Base-by-base conservation (phyloP, 129 eudicot genomes). In the Flaveria robusta region DNA sequence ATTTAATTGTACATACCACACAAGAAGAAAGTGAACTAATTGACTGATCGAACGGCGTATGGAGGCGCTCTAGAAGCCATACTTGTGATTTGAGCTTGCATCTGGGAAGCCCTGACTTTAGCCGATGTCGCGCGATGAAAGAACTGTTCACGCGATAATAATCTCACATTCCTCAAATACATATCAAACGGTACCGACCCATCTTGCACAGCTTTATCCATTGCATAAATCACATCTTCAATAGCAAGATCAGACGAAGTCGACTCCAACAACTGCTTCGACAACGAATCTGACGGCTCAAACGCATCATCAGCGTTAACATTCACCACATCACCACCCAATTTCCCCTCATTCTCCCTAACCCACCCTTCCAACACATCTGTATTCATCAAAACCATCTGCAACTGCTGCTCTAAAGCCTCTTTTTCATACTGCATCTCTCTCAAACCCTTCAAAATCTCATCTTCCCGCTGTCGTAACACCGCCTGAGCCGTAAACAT, bases 311-410 rank as follows among this genome's bases (percentile, higher is more conserved):
- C 97, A 46, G 78, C 85, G 66, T 88, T 82, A 60, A 81, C 78
- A 55, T 66, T 71, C 70, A 73, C 81, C 43, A 24, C 29, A 63
- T 47, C 14, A 47, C 76, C 81, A 0, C 54, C 81, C 71, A 77
- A 72, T 77, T 87, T 87, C 26, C 87, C 93, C 60, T 87, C 92
- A 54, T 93, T 93, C 81, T 88, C 97, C 70, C 89, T 91, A 80
- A 94, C 80, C 97, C 98, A 94, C 4, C 86, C 91, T 67, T 94
- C 98, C 65, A 91, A 68, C 46, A 88, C 87, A 70, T 94, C 96
- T 0, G 86, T 65, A 63, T 94, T 91, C 90, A 85, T 91, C 83
- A 86, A 86, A 43, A 94, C 89, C 91, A 85, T 84, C 88, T 91
- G 97, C 27, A 94, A 72, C 27, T 91, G 93, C 82, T 91, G 87